phyloP scores from a whole-genome alignment of 176 grass and related monocot genomes.

The Oryza brachyantha region DNA sequence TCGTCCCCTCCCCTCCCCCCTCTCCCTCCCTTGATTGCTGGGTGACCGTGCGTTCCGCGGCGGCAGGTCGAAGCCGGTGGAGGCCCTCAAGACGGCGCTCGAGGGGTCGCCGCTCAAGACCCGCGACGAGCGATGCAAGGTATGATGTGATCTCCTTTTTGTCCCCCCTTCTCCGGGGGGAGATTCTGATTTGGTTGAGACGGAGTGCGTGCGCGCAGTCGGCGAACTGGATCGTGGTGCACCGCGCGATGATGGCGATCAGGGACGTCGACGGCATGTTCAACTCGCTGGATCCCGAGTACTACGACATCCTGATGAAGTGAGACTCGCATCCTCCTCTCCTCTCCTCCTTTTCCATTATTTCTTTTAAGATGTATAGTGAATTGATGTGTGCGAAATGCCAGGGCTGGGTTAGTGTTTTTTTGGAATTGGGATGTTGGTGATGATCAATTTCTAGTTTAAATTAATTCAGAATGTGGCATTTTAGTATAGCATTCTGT shows the following conservation, averaged over 20 bases:
- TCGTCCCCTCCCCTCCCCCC: neutral
- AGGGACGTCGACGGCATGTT: conserved; percentile 94
- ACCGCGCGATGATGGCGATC: conserved; percentile 95
- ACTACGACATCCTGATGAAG: conserved; percentile 99
- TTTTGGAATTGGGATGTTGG: neutral
- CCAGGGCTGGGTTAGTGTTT: neutral
- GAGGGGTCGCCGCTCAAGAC: conserved; percentile 91
- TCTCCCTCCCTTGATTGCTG: neutral
- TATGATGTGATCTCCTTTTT: conserved; percentile 27
- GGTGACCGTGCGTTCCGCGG: neutral
- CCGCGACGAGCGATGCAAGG: conserved; percentile 98
- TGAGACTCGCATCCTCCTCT: conserved; percentile 25
- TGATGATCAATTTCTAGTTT: conserved; percentile 8
- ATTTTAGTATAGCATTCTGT: neutral
- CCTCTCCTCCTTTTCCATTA: neutral
- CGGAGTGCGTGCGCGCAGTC: conserved; percentile 46
- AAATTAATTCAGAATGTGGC: neutral
- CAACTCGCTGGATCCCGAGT: conserved; percentile 86
- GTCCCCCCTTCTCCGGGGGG: neutral
- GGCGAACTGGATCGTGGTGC: conserved; percentile 96
- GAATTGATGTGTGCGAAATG: neutral
- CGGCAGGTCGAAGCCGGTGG: conserved; percentile 89
- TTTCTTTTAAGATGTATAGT: neutral
- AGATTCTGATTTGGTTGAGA: conserved; percentile 1
- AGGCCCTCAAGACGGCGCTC: conserved; percentile 90